phyloP scores from a whole-genome alignment of 176 grass and related monocot species.

The Carex myosuroides region DNA sequence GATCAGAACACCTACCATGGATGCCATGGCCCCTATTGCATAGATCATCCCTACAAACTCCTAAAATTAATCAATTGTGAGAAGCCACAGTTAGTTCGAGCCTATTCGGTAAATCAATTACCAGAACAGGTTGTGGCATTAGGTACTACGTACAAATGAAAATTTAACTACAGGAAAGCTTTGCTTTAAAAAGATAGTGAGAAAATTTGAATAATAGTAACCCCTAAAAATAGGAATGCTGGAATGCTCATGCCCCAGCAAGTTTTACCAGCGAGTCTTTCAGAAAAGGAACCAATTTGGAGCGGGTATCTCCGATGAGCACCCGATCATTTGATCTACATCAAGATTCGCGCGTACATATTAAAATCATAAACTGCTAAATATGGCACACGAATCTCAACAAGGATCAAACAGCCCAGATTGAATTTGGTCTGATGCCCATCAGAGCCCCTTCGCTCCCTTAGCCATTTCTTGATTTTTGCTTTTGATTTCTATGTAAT shows the following conservation, averaged over 20 bases:
- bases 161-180: not conserved
- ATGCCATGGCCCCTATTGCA: constrained; percentile 68
- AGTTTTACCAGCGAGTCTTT: not conserved
- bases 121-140: not conserved
- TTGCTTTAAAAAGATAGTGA: not conserved
- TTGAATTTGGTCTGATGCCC: no score
- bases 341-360: no score
- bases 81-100: not conserved
- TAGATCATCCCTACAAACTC: constrained; percentile 74
- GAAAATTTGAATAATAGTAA: not conserved
- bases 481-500: not conserved
- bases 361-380: no score
- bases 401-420: no score
- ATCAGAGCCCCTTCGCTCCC: no score
- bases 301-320: no score
- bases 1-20: constrained; percentile 77
- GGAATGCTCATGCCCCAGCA: not conserved
- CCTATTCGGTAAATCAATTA: not conserved
- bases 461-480: not conserved
- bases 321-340: no score
- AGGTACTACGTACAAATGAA: not conserved
- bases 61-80: constrained; percentile 30
- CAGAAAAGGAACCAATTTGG: no score
- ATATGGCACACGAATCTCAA: no score
- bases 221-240: not conserved